A percentile compares a stretch with the other conserved stretches of the same genome.
These are phyloP conservation scores for Tulasnella sp. DNA, from an alignment of 768 basidiomycete species.

Conservation along the genomic window DNA sequence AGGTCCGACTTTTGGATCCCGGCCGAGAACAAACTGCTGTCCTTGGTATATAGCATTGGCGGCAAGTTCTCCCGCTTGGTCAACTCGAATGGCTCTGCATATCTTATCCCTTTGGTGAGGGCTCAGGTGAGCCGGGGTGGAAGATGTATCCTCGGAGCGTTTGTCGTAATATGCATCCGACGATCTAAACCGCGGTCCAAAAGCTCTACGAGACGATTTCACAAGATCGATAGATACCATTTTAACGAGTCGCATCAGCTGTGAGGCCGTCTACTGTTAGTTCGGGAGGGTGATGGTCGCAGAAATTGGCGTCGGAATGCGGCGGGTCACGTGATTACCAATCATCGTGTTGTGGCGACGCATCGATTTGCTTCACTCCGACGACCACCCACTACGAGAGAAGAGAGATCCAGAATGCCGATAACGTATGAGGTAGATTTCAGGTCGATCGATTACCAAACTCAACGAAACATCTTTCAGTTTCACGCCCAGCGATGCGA, in stretches of 20 bases:
- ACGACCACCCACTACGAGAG: neutral
- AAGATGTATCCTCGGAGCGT: neutral
- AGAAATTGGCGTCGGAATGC: too few species aligned
- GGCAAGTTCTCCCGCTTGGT: slow-evolving; percentile 91
- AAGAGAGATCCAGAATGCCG: neutral
- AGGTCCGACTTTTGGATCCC: slow-evolving; percentile 37
- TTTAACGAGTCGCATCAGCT: too few species aligned
- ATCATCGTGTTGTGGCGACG: too few species aligned
- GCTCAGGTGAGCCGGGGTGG: slow-evolving; percentile 30
- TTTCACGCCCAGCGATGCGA: slow-evolving; percentile 41
- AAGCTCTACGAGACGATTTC: too few species aligned
- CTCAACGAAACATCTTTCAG: too few species aligned
- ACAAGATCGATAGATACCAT: too few species aligned
- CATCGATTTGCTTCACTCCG: too few species aligned
- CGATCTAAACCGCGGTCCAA: neutral
- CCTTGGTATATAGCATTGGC: slow-evolving; percentile 94
- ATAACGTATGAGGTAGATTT: neutral
- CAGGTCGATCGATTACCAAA: too few species aligned
- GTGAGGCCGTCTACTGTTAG: too few species aligned
- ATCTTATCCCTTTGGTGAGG: slow-evolving; percentile 38
- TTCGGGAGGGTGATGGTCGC: too few species aligned
- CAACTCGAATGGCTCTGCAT: slow-evolving; percentile 68
- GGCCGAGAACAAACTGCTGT: slow-evolving; percentile 61
- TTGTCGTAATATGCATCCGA: neutral
- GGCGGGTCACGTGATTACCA: too few species aligned